phyloP scores from a whole-genome alignment of 306 rosid species.

The Vigna unguiculata region DNA sequence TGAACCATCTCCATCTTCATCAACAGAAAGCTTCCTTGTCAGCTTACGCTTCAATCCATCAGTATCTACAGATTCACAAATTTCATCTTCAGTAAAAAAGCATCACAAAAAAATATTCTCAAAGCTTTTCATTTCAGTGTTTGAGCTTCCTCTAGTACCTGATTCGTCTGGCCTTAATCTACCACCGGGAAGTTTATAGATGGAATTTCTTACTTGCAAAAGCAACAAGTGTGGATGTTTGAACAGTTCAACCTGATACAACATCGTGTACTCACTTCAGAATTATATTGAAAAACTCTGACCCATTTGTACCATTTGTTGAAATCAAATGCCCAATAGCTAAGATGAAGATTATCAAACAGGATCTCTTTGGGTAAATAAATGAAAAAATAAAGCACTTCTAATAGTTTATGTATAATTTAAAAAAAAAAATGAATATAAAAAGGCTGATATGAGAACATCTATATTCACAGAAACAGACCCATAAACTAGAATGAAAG shows the following conservation, averaged over 20 bases:
- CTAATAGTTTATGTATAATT: too few species aligned
- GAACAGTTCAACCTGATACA: slow-evolving; percentile 87
- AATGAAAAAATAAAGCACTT: too few species aligned
- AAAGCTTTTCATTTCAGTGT: slow-evolving; percentile 21
- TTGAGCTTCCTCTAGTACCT: slow-evolving; percentile 54
- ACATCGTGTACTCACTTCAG: slow-evolving; percentile 31
- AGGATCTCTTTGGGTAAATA: too few species aligned
- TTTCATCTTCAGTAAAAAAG: slow-evolving; percentile 18
- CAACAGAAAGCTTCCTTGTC: slow-evolving; percentile 66
- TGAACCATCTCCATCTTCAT: slow-evolving; percentile 59
- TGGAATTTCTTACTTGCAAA: slow-evolving; percentile 78
- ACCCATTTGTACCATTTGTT: background rate
- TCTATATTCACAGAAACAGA: too few species aligned
- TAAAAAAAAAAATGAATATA: too few species aligned
- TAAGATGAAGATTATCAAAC: slow-evolving; percentile 3
- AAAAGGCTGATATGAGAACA: too few species aligned
- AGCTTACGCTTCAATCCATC: slow-evolving; percentile 86
- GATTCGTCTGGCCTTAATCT: slow-evolving; percentile 88
- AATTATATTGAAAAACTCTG: slow-evolving; percentile 1
- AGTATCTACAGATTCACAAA: slow-evolving; percentile 58
- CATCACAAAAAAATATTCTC: background rate
- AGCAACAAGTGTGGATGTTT: slow-evolving; percentile 87
- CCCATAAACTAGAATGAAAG: slow-evolving; percentile 5
- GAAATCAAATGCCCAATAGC: background rate
- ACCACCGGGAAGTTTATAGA: slow-evolving; percentile 90